A percentile compares a stretch with the other conserved stretches of the same genome.
Evolutionary conservation across 2,329 filamentous ascomycete species (phyloP).

Genomic region (Hypoxylon sp.): DNA sequence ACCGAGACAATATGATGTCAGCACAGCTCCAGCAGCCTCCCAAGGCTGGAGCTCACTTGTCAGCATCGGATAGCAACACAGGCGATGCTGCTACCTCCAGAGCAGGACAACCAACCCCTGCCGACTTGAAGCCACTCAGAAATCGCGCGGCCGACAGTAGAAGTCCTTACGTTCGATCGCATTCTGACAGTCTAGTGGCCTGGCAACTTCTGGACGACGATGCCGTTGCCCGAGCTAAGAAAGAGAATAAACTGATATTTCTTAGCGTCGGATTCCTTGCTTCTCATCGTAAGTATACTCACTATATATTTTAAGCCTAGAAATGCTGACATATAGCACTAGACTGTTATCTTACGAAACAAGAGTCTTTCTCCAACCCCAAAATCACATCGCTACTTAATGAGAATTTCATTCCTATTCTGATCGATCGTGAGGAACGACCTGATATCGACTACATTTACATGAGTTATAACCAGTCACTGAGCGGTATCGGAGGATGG

Average conservation of each 20-base stretch:
- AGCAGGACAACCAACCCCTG: conserved; percentile 2
- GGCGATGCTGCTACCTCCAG: conserved; percentile 17
- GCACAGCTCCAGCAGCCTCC: conserved; percentile 44
- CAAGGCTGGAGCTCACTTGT: conserved; percentile 20
- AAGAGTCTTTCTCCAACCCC: conserved; percentile 87
- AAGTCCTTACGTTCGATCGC: conserved; percentile 71
- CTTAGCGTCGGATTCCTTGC: conserved; percentile 94
- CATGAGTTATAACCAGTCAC: conserved; percentile 97
- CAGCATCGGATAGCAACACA: conserved; percentile 8
- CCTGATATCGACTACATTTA: conserved; percentile 96
- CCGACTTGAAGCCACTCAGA: conserved; percentile 40
- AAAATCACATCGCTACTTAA: conserved; percentile 86
- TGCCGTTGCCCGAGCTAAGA: conserved; percentile 77
- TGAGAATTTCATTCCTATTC: conserved; percentile 85
- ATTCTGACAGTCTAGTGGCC: conserved; percentile 82
- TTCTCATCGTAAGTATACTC: conserved; percentile 79
- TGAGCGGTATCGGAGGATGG: conserved; percentile 90
- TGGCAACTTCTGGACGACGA: conserved; percentile 91
- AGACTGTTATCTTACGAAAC: conserved; percentile 91
- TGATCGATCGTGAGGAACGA: conserved; percentile 92
- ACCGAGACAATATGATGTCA: conserved; percentile 44
- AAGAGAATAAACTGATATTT: conserved; percentile 88
- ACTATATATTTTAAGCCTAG: background rate
- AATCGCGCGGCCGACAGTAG: conserved; percentile 52
- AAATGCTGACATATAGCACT: conserved; percentile 17